Conservation (phyloP, 306 rosid genomes). For the Cucurbita maxima region DNA sequence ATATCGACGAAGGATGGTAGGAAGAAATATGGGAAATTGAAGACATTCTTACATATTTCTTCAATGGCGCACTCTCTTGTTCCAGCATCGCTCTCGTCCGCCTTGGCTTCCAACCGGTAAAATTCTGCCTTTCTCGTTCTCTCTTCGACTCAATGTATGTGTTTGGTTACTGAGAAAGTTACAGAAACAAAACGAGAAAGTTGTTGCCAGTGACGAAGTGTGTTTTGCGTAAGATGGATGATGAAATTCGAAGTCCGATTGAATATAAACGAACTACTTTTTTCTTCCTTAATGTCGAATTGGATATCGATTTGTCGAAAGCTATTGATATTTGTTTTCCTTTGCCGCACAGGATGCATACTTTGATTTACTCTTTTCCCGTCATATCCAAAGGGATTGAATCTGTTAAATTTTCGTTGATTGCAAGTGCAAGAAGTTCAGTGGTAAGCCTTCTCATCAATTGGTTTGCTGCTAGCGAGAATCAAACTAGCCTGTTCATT, state of each 20-base stretch:
- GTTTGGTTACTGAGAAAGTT: neutral
- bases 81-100: neutral
- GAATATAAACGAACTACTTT: neutral
- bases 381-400: slow-evolving; percentile 25
- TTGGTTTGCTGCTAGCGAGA: neutral
- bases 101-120: neutral
- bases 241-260: neutral
- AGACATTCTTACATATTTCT: neutral
- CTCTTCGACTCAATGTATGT: neutral
- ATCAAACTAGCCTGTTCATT: neutral
- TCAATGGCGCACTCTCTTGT: neutral
- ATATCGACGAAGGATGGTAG: neutral
- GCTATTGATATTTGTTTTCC: neutral
- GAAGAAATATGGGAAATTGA: neutral
- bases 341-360: slow-evolving; percentile 36
- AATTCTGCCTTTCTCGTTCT: neutral
- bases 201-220: neutral
- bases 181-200: neutral
- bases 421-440: slow-evolving; percentile 18
- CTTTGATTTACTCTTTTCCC: slow-evolving; percentile 36
- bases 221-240: neutral
- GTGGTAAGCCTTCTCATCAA: slow-evolving; percentile 39
- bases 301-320: neutral
- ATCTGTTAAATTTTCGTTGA: slow-evolving; percentile 16
- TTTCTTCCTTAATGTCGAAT: neutral